Evolutionary conservation across 495 filamentous ascomycete genomes (phyloP).

Genomic region (Barbatosphaeria neglecta): DNA sequence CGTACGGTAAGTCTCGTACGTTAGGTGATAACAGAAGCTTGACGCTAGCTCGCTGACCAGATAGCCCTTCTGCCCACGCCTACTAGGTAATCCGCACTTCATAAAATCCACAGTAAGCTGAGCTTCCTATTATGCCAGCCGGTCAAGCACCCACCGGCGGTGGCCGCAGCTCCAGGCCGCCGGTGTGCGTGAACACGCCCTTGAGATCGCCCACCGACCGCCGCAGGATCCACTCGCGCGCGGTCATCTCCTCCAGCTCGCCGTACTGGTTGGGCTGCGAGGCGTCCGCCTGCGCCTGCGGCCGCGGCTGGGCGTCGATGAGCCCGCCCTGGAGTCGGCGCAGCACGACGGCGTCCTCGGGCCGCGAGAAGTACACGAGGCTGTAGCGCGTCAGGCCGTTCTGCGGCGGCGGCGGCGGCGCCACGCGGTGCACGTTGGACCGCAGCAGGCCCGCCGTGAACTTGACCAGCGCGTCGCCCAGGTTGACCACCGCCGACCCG

Average conservation of each 20-base stretch:
- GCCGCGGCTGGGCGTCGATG: conserved; percentile 8
- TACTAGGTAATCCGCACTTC: not conserved
- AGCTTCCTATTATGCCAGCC: no score
- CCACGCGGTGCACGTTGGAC: conserved; percentile 49
- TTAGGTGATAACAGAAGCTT: no score
- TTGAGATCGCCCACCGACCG: conserved; percentile 1
- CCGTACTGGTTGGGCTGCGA: no score
- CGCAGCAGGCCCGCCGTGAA: conserved; percentile 46
- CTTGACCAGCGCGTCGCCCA: conserved; percentile 52
- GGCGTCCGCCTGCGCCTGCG: not conserved
- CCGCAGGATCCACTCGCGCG: conserved; percentile 1
- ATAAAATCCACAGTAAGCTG: not conserved
- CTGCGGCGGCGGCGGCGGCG: conserved; percentile 38
- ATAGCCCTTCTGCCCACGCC: no score
- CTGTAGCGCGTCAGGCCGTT: conserved; percentile 33
- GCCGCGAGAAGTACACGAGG: conserved; percentile 44
- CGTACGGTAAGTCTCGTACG: no score
- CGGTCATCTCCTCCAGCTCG: conserved; percentile 8
- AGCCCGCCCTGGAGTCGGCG: conserved; percentile 19
- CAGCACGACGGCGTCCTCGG: conserved; percentile 40
- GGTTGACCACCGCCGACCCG: conserved; percentile 44
- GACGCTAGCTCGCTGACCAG: no score
- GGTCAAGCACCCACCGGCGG: not conserved
- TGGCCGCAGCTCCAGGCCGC: conserved; percentile 1
- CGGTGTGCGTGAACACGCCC: conserved; percentile 1